Evolutionary conservation across 495 filamentous ascomycete species (phyloP).

Genomic region (Xylaria acuta): DNA sequence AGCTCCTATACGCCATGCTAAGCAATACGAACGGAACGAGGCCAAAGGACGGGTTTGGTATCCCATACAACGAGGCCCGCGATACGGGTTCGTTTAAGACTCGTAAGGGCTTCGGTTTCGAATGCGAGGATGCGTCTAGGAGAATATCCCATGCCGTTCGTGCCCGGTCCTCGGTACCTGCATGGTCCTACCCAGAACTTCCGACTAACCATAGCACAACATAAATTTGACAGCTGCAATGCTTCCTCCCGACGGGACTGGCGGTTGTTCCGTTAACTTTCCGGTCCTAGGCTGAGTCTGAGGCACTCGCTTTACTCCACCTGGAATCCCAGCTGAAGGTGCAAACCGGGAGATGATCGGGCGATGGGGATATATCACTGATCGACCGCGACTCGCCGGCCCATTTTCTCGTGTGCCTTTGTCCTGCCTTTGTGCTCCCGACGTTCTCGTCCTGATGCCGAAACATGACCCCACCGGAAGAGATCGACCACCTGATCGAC

Average conservation of each 20-base stretch:
- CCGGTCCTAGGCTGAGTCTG: neutral
- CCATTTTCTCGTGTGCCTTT: neutral
- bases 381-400: neutral
- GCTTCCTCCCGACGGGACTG: neutral
- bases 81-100: neutral
- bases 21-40: neutral
- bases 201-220: neutral
- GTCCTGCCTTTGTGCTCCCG: neutral
- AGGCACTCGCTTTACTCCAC: neutral
- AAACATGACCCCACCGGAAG: neutral
- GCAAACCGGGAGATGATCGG: neutral
- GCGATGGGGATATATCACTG: too few species aligned
- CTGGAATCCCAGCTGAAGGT: neutral
- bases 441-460: neutral
- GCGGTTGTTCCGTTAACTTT: neutral
- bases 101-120: neutral
- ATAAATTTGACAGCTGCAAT: constrained; percentile 10
- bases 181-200: neutral
- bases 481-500: neutral
- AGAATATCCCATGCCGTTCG: neutral
- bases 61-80: neutral
- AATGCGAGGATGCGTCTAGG: neutral
- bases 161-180: constrained; percentile 9
- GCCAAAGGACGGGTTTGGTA: neutral
- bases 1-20: neutral